Percentiles rank a stretch among this genome's conserved stretches.
Evolutionary conservation across 164 flowering plant genomes (phyloP).

Genomic region (Cinnamomum chago): DNA sequence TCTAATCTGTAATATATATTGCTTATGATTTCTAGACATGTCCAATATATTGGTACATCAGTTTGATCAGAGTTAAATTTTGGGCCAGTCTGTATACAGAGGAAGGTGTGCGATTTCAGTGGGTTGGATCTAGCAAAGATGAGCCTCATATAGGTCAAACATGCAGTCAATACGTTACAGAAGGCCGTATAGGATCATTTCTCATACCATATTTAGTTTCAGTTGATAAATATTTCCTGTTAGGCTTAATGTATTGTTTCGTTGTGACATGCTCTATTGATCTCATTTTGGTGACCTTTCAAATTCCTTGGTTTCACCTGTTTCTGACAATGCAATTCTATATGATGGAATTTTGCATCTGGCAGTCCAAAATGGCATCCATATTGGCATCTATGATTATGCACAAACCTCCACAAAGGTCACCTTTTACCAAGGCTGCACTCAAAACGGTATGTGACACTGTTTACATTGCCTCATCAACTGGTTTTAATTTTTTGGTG

Average conservation of each 20-base stretch:
- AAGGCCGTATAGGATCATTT: no score
- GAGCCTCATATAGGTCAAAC: no score
- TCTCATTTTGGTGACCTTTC: not conserved
- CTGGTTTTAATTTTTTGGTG: not conserved
- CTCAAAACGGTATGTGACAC: constrained; percentile 57
- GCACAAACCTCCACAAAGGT: constrained; percentile 61
- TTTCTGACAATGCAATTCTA: not conserved
- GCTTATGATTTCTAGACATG: no score
- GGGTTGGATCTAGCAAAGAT: no score
- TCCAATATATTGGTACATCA: no score
- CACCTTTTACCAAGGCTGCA: constrained; percentile 73
- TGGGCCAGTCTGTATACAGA: no score
- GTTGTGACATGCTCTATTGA: not conserved
- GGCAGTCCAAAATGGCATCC: constrained; percentile 75
- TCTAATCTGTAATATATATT: no score
- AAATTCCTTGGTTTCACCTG: not conserved
- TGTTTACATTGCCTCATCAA: not conserved
- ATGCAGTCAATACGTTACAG: no score
- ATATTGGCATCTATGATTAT: constrained; percentile 75
- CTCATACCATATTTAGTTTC: not conserved
- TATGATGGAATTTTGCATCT: constrained; percentile 8
- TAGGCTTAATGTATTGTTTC: no score
- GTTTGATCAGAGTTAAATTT: no score
- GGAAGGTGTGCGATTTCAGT: no score
- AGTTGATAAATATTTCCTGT: not conserved